phyloP scores from a whole-genome alignment of 306 rosid species.

The Carpinus viminea region DNA sequence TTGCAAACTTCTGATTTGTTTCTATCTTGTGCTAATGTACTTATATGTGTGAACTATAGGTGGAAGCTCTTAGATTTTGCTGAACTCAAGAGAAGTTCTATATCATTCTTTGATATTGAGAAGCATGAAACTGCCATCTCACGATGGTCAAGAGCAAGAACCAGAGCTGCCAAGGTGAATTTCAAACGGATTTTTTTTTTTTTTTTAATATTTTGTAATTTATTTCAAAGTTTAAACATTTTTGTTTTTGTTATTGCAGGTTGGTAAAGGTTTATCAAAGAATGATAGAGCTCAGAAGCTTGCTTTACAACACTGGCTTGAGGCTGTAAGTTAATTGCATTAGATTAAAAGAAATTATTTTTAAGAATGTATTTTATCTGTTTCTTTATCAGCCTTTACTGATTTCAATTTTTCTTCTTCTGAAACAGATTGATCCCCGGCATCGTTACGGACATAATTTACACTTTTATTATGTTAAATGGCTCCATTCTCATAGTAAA shows the following conservation, averaged over 20 bases:
- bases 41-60: constrained; percentile 47
- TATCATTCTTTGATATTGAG: constrained; percentile 92
- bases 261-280: constrained; percentile 96
- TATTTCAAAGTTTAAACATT: constrained; percentile 14
- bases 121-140: constrained; percentile 96
- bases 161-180: constrained; percentile 93
- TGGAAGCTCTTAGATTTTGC: constrained; percentile 98
- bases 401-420: constrained; percentile 27
- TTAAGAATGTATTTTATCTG: background rate
- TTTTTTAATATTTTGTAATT: constrained; percentile 4
- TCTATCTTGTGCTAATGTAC: constrained; percentile 29
- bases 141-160: constrained; percentile 98
- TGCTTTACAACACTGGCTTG: constrained; percentile 98
- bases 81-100: constrained; percentile 90
- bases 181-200: constrained; percentile 7
- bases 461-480: constrained; percentile 76
- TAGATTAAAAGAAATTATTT: background rate
- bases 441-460: constrained; percentile 98
- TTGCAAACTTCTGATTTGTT: background rate
- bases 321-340: constrained; percentile 73
- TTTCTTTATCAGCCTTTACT: constrained; percentile 26
- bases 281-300: constrained; percentile 89
- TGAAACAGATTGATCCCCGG: constrained; percentile 86
- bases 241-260: constrained; percentile 53
- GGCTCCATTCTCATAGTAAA: constrained; percentile 89